Base-by-base conservation (phyloP, 192 early-diverging fungal species). In the Coemansia sp. region DNA sequence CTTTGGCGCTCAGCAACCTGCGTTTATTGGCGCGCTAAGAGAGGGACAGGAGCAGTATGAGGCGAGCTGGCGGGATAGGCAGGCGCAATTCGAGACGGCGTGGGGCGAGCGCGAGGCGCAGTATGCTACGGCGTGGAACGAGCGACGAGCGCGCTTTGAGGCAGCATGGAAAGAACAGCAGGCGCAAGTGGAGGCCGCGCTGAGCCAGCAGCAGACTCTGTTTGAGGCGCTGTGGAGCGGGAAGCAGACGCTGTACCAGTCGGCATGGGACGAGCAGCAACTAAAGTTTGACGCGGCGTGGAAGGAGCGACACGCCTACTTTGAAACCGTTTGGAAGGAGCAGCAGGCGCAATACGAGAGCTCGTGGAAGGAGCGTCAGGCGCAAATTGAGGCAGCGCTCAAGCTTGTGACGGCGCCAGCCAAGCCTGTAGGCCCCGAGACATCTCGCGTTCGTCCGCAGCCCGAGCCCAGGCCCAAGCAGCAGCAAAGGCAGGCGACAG, bases 71-170 rank as follows among this genome's bases (percentile, higher is more conserved):
- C 10, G 8, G 46, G 22, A 47, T 47, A 24, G 46, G 22, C 46
- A 47, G 19, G 22, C 22, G 22, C 46, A 47, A 24, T 47, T 47
- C 11, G 46, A 24, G 22, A 22, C 46, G 8, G 46, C 46, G 19
- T 47, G 46, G 46, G 19, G 46, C 22, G 46, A 47, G 22, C 46
- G 46, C 20, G 46, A 47, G 46, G 22, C 46, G 22, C 46, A 47
- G 11, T 47, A 47, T 24, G 46, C 46, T 47, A 25, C 46, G 46
- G 46, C 46, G 22, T 47, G 46, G 46, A 47, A 47, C 11, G 46
- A 47, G 46, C 46, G 46, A 47, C 46, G 46, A 47, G 46, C 46
- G 22, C 46, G 46, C 46, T 47, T 47, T 47, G 46, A 47, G 22
- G 46, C 46, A 47, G 46, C 46, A 6, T 47, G 46, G 46, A 47